Conservation (phyloP, 768 basidiomycete species). For the Auriscalpium vulgare region DNA sequence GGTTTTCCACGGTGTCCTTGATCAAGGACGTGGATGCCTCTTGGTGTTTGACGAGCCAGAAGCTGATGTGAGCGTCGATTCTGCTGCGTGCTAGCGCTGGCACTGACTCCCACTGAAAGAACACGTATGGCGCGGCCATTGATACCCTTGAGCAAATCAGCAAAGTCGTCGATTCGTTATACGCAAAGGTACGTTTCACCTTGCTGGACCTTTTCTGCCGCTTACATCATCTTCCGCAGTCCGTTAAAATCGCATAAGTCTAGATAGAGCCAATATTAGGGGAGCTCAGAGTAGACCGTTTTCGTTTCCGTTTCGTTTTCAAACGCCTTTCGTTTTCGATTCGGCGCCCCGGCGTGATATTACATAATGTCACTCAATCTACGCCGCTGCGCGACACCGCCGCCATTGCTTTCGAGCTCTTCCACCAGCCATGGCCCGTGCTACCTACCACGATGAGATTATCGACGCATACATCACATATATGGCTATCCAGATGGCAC, state of each 20-base stretch:
- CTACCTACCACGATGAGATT: too few relatives aligned
- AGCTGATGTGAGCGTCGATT: constrained; percentile 50
- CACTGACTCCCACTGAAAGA: constrained; percentile 33
- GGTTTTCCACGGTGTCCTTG: constrained; percentile 89
- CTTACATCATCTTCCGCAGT: not conserved
- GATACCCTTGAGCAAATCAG: constrained; percentile 84
- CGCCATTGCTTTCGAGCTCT: too few relatives aligned
- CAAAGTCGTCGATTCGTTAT: constrained; percentile 90
- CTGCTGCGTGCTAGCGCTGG: not conserved
- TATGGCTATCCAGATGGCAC: too few relatives aligned
- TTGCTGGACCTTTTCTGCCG: constrained; percentile 13
- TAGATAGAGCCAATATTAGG: too few relatives aligned
- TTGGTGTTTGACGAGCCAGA: constrained; percentile 86
- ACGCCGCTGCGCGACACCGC: too few relatives aligned
- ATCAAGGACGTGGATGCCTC: constrained; percentile 88
- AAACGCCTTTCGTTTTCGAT: too few relatives aligned
- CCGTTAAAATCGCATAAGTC: not conserved
- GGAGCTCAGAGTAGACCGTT: too few relatives aligned
- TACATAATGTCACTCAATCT: too few relatives aligned
- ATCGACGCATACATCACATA: too few relatives aligned
- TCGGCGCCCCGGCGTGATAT: too few relatives aligned
- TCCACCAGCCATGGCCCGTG: too few relatives aligned
- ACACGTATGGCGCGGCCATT: constrained; percentile 83
- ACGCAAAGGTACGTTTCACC: constrained; percentile 57
- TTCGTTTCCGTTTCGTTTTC: too few relatives aligned